A percentile compares a stretch with the other conserved stretches of the same genome.
Conservation (phyloP, 257 asterid species). For the Solanum ossicruentum region DNA sequence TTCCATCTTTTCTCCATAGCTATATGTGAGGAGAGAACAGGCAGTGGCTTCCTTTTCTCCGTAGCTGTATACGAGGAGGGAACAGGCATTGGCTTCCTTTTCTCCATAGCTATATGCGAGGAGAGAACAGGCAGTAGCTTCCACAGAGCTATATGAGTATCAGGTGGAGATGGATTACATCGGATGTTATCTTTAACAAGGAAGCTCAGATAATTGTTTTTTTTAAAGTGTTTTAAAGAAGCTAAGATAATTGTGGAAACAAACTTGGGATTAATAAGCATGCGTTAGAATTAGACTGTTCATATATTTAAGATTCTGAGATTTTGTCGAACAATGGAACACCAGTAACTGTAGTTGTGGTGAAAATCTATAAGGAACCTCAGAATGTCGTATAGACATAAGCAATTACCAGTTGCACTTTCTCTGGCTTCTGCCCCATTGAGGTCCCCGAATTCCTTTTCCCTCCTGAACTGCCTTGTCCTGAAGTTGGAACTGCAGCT, state of each 20-base stretch:
- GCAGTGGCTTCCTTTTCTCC: too few relatives aligned
- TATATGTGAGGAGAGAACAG: not conserved
- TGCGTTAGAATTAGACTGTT: not conserved
- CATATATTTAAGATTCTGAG: not conserved
- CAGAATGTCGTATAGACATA: not conserved
- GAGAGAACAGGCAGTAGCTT: not conserved
- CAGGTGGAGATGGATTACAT: not conserved
- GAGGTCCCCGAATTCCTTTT: conserved; percentile 50
- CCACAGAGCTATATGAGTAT: not conserved
- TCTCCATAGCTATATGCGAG: not conserved
- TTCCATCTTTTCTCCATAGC: not conserved
- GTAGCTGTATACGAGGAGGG: too few relatives aligned
- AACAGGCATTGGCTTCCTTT: not conserved
- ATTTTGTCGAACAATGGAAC: not conserved
- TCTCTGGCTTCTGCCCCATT: conserved; percentile 58
- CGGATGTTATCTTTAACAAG: not conserved
- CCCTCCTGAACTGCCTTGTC: conserved; percentile 37
- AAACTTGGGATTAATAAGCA: not conserved
- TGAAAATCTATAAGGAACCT: not conserved
- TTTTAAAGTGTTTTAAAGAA: too few relatives aligned
- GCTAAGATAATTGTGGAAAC: not conserved
- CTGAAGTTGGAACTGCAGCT: conserved; percentile 62
- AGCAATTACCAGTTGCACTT: conserved; percentile 80
- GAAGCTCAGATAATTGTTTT: not conserved
- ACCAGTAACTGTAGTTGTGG: not conserved